Base-by-base conservation (phyloP, 2,329 filamentous ascomycete species). In the Exserohilum turcica region DNA sequence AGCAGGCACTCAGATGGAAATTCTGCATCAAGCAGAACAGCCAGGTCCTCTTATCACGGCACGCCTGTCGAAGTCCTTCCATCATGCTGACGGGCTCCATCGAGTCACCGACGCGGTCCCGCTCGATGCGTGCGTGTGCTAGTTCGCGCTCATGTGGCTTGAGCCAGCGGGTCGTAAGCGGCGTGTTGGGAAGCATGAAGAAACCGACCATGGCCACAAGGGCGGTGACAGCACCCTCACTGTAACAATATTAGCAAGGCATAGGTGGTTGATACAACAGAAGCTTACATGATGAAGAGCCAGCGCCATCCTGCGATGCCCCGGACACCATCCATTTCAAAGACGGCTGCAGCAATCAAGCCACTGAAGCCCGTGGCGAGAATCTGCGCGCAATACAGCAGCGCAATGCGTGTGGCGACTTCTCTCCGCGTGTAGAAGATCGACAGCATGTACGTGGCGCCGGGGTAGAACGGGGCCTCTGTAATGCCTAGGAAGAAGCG, bases 371-470 rank as follows among this genome's bases (percentile, higher is more conserved):
- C 72, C 9, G 71, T 75, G 0, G 76, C 75, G 3, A 78, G 56
- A 18, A 75, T 71, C 43, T 74, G 74, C 6, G 74, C 77, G 18
- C 68, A 74, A 57, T 78, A 74, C 9, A 78, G 59, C 16, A 74
- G 45, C 0, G 74, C 67, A 37, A 74, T 73, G 7, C 74, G 66
- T 3, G 69, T 67, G 1, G 73, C 72, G 31, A 76, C 60, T 57
- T 77, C 74, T 46, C 81, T 80, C 35, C 84, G 78, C 1, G 85
- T 88, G 67, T 88, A 88, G 79, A 85, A 88, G 53, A 86, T 84
- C 0, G 82, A 84, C 29, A 88, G 76, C 52, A 87, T 83, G 38
- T 87, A 79, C 4, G 86, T 77, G 0, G 83, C 83, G 31, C 86
- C 86, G 0, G 86, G 85, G 36, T 87, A 78, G 64, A 86, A 87